A percentile compares a stretch with the other conserved stretches of the same genome.
These are phyloP conservation scores for Yamadazyma membranifaciens DNA, from an alignment of 1,139 yeast species.

Conservation along the genomic window DNA sequence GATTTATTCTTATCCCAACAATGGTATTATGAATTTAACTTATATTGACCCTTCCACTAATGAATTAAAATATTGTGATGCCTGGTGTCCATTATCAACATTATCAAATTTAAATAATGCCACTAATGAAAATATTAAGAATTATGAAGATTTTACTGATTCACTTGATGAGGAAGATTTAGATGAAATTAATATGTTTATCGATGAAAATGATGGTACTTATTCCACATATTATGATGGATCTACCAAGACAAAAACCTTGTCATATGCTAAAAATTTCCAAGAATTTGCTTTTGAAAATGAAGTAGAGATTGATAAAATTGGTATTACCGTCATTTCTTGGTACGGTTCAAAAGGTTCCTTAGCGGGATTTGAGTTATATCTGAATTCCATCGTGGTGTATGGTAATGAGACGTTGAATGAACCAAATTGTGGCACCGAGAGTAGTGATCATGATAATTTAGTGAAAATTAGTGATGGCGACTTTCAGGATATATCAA, in stretches of 20 bases:
- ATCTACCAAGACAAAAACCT: conserved; percentile 38
- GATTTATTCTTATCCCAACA: conserved; percentile 72
- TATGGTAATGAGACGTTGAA: conserved; percentile 79
- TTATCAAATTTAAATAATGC: conserved; percentile 27
- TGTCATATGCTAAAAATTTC: conserved; percentile 51
- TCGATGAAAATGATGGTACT: conserved; percentile 36
- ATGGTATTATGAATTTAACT: conserved; percentile 89
- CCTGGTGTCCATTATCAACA: conserved; percentile 71
- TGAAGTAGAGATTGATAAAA: conserved; percentile 55
- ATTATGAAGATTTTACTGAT: conserved; percentile 20
- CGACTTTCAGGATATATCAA: conserved; percentile 29
- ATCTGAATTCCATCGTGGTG: conserved; percentile 54
- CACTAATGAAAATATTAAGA: conserved; percentile 22
- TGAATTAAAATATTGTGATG: conserved; percentile 64
- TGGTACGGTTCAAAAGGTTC: conserved; percentile 73
- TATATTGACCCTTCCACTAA: conserved; percentile 75
- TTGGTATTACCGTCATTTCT: conserved; percentile 66
- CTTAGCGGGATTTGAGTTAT: conserved; percentile 71
- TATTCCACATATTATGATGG: conserved; percentile 39
- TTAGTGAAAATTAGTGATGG: conserved; percentile 34
- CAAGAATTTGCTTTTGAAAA: conserved; percentile 86
- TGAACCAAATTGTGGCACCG: conserved; percentile 54
- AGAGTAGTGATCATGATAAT: conserved; percentile 29
- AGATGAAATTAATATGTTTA: conserved; percentile 24
- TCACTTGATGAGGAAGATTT: conserved; percentile 28